Evolutionary conservation across 331 rosid genomes (phyloP).

Genomic region (Prunus yedoensis): DNA sequence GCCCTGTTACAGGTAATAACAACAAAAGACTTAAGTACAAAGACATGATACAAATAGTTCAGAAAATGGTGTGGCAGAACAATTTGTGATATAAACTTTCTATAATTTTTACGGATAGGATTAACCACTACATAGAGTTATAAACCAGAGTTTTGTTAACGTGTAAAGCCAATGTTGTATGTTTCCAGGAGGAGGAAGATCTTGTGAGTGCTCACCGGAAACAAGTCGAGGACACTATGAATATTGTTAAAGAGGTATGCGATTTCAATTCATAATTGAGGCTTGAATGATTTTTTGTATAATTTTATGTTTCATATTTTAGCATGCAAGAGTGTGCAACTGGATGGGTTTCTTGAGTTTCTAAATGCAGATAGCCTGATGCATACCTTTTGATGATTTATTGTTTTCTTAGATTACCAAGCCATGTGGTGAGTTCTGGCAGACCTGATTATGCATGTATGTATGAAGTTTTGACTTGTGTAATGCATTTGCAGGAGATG

Average conservation of each 20-base stretch:
- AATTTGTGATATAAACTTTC: background rate
- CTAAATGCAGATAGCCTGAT: background rate
- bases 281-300: background rate
- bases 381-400: background rate
- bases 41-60: background rate
- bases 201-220: conserved; percentile 95
- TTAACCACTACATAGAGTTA: background rate
- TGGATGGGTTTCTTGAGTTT: background rate
- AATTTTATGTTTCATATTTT: background rate
- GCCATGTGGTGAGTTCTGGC: background rate
- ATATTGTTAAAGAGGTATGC: conserved; percentile 86
- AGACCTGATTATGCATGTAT: background rate
- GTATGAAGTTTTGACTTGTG: background rate
- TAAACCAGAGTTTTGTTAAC: background rate
- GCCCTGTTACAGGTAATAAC: conserved; percentile 78
- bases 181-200: conserved; percentile 94
- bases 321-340: background rate
- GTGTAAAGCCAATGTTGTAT: conserved; percentile 16
- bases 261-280: conserved; percentile 6
- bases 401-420: background rate
- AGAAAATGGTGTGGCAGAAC: background rate
- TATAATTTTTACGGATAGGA: background rate
- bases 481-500: conserved; percentile 74
- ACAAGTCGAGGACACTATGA: conserved; percentile 99
- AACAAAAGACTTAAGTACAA: background rate